phyloP scores from a whole-genome alignment of 78 protist species.

The Dictyostelium intermedium region DNA sequence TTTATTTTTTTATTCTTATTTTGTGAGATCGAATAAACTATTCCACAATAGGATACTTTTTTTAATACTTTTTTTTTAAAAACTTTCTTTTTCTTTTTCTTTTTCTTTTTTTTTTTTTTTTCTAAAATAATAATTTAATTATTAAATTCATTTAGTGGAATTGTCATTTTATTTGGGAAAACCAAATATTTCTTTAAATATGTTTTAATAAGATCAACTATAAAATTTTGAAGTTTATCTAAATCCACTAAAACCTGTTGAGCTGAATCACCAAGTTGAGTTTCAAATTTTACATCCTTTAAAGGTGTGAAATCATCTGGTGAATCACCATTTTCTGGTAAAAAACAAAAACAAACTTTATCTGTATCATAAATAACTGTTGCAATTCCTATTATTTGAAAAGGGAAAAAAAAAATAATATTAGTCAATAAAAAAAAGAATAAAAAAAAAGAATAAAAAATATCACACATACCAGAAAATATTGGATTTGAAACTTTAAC shows the following conservation, averaged over 20 bases:
- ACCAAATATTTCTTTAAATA: slow-evolving; percentile 13
- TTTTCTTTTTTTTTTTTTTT: background rate
- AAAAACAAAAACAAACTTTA: slow-evolving; percentile 72
- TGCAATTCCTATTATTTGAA: slow-evolving; percentile 23
- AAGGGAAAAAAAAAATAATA: background rate
- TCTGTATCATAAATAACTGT: slow-evolving; percentile 69
- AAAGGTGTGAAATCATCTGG: slow-evolving; percentile 12
- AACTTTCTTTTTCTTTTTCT: background rate
- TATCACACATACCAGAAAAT: background rate
- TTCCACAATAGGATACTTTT: background rate
- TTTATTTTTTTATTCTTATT: background rate
- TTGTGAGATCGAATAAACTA: background rate
- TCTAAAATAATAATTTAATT: background rate
- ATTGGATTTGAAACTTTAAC: slow-evolving; percentile 60
- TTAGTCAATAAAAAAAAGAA: too few relatives aligned
- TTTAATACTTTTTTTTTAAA: background rate
- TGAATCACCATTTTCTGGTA: slow-evolving; percentile 17
- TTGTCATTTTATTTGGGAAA: slow-evolving; percentile 56
- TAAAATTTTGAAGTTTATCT: slow-evolving; percentile 37
- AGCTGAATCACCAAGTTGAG: slow-evolving; percentile 53
- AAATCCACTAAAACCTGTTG: slow-evolving; percentile 61
- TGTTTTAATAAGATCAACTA: slow-evolving; percentile 19
- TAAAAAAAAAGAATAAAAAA: background rate
- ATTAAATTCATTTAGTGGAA: background rate
- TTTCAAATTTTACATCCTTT: slow-evolving; percentile 62